Evolutionary conservation across 768 basidiomycete species (phyloP), one percentile per base, ranked within the genome.

Genomic region (Suillus subluteus): DNA sequence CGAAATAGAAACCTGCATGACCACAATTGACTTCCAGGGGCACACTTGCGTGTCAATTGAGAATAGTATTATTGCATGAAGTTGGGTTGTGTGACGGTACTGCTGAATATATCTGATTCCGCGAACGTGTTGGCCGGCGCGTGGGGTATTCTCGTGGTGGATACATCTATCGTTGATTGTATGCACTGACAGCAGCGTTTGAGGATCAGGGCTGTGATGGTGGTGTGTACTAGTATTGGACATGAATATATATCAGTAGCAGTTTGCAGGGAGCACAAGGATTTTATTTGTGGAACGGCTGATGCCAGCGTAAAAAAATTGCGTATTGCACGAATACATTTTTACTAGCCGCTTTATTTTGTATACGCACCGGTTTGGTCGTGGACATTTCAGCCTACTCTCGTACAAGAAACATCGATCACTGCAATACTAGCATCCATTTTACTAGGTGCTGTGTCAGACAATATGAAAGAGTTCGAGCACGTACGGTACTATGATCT

Each of bases 61-160:
- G 9, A 11, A 13, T 38, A 58, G n/a, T 38, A 38, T 38, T 12
- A 37, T 4, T n/a, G 21, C 9, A 6, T 38, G n/a, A 37, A 37
- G 37, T 56, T 58, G 35, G 37, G 35, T n/a, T 37, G 35, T 16
- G 56, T n/a, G 21, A 58, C n/a, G 35, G 6, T 13, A 37, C 55
- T 32, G 37, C 13, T 35, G 21, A n/a, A 58, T 58, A 38, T 56
- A 35, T 18, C 56, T 59, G 72, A 74, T 64, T 74, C 63, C 75
- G 78, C 68, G 77, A 75, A 65, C 70, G 75, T 72, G 73, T 69
- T 76, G 79, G 72, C 73, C 78, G 72, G 76, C 74, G 70, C 65
- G 67, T 72, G 62, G 62, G 66, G 68, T 70, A 74, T 65, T 69
- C 75, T 65, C 63, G 66, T 65, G 71, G 69, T 62, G 72, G 70